Evolutionary conservation across 2,329 filamentous ascomycete species (phyloP).

Genomic region (Coniochaeta prunicola): DNA sequence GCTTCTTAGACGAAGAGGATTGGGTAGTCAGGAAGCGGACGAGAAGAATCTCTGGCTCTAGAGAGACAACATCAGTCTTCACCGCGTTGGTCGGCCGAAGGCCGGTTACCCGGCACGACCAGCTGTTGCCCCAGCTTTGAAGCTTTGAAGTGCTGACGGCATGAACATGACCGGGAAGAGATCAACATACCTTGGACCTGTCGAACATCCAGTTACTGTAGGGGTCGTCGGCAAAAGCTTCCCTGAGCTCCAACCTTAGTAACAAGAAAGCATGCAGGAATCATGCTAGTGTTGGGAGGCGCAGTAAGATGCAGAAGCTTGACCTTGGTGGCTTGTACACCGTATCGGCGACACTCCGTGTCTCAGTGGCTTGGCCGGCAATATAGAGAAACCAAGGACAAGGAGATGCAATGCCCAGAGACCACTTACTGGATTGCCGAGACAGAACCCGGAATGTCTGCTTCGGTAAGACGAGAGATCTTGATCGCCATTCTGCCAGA

Average conservation of each 20-base stretch:
- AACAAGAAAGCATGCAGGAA: neutral
- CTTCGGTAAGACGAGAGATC: slow-evolving; percentile 46
- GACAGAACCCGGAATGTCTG: slow-evolving; percentile 57
- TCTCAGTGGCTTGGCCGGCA: neutral
- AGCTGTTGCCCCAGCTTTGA: neutral
- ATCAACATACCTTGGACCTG: slow-evolving; percentile 38
- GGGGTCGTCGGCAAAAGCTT: slow-evolving; percentile 59
- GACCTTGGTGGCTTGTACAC: neutral
- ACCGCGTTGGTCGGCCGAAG: neutral
- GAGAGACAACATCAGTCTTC: neutral
- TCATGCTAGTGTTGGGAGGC: neutral
- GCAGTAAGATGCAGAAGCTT: neutral
- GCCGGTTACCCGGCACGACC: neutral
- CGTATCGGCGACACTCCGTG: neutral
- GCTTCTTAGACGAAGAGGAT: slow-evolving; percentile 5
- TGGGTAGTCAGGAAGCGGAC: neutral
- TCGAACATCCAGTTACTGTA: slow-evolving; percentile 62
- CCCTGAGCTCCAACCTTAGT: slow-evolving; percentile 13
- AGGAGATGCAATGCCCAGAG: neutral
- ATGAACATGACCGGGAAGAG: neutral
- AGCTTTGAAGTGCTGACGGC: neutral
- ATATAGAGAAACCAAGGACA: neutral
- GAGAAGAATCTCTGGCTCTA: neutral
- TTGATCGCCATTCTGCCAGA: slow-evolving; percentile 38
- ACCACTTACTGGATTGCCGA: slow-evolving; percentile 51